Conservation (phyloP, 306 rosid genomes). For the Vicia villosa region DNA sequence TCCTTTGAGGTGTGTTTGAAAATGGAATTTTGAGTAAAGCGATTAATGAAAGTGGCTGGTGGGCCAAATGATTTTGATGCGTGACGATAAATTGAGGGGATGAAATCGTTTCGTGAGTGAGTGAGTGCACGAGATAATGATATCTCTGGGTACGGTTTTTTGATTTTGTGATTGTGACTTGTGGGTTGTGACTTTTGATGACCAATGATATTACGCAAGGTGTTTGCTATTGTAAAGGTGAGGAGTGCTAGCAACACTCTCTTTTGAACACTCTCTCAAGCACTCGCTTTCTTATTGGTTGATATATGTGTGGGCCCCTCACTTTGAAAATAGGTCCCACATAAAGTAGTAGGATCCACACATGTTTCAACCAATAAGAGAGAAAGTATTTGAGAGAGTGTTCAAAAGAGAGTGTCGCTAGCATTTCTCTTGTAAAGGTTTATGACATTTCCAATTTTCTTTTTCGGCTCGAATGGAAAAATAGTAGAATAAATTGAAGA, state of each 20-base stretch:
- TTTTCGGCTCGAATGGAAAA: too few relatives aligned
- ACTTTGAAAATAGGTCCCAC: too few relatives aligned
- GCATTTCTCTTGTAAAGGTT: conserved; percentile 28
- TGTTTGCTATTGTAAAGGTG: too few relatives aligned
- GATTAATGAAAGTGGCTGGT: conserved; percentile 38
- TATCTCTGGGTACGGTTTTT: conserved; percentile 18
- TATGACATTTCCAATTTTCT: neutral
- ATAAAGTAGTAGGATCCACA: too few relatives aligned
- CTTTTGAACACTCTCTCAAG: too few relatives aligned
- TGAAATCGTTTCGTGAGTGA: neutral
- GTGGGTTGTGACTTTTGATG: neutral
- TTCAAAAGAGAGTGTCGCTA: too few relatives aligned
- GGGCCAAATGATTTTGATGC: conserved; percentile 32
- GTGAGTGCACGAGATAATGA: conserved; percentile 6
- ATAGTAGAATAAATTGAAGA: too few relatives aligned
- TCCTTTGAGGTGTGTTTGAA: neutral
- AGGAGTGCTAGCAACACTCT: too few relatives aligned
- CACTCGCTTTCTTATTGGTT: too few relatives aligned
- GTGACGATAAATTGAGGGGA: conserved; percentile 30
- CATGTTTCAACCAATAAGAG: too few relatives aligned
- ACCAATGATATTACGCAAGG: conserved; percentile 37
- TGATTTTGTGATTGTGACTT: neutral
- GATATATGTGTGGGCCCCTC: too few relatives aligned
- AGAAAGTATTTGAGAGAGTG: too few relatives aligned
- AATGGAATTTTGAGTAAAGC: conserved; percentile 46